Percentiles rank a stretch among this genome's conserved stretches.
Conservation (phyloP, 805 yeast species). For the Candida sakaeoensis region DNA sequence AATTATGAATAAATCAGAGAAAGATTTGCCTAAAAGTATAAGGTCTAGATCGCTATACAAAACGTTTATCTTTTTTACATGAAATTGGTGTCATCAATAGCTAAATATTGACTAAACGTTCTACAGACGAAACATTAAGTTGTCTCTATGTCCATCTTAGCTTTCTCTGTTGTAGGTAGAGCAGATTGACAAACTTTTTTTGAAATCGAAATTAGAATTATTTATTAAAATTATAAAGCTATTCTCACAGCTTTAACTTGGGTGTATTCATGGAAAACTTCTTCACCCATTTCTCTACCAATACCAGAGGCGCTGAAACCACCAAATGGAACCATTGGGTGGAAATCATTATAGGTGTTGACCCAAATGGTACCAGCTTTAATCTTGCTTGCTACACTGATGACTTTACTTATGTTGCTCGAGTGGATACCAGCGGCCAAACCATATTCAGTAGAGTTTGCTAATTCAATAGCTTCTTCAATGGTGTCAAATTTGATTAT, state of each 20-base stretch:
- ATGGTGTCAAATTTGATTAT: constrained; percentile 75
- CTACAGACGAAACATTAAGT: too few species aligned
- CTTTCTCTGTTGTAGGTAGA: too few species aligned
- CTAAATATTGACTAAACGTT: too few species aligned
- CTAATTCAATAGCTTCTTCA: constrained; percentile 74
- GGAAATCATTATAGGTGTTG: constrained; percentile 86
- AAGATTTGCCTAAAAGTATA: too few species aligned
- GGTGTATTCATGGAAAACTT: constrained; percentile 80
- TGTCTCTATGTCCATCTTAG: too few species aligned
- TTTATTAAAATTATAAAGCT: constrained; percentile 14
- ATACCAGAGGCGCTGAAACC: constrained; percentile 89
- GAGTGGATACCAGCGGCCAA: constrained; percentile 92
- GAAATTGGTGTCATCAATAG: too few species aligned
- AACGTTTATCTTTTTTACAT: too few species aligned
- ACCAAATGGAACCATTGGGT: constrained; percentile 86
- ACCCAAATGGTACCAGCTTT: constrained; percentile 91
- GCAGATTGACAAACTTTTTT: too few species aligned
- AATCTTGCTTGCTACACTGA: constrained; percentile 68
- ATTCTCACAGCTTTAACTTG: constrained; percentile 83
- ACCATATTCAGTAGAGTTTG: constrained; percentile 83
- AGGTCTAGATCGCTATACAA: too few species aligned
- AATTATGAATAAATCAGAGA: too few species aligned
- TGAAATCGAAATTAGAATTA: not conserved
- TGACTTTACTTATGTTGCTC: constrained; percentile 65
- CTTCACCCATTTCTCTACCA: constrained; percentile 91